Percentiles rank a stretch among this genome's conserved stretches.
phyloP scores from a whole-genome alignment of 495 filamentous ascomycete genomes.

The Massariosphaeria phaeospora region DNA sequence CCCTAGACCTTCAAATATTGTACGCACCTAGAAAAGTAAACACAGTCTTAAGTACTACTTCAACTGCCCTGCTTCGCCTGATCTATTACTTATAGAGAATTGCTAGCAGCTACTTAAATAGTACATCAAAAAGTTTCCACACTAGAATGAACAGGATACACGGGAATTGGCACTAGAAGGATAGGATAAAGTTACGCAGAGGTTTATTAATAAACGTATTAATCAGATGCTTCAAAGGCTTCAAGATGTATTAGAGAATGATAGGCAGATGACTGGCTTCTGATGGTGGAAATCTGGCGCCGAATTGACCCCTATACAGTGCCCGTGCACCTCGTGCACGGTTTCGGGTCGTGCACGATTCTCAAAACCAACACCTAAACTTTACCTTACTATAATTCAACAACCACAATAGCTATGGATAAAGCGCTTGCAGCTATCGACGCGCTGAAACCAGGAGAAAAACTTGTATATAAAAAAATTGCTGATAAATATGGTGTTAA shows the following conservation, averaged over 20 bases:
- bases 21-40: conserved; percentile 10
- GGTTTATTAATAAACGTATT: neutral
- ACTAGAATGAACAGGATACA: conserved; percentile 9
- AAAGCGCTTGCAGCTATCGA: too few species aligned
- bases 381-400: too few species aligned
- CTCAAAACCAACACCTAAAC: too few species aligned
- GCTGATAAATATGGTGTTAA: too few species aligned
- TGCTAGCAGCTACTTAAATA: conserved; percentile 19
- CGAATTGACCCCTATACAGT: too few species aligned
- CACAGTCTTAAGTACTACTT: conserved; percentile 18
- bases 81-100: conserved; percentile 24
- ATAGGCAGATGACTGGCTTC: neutral
- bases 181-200: neutral
- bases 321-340: too few species aligned
- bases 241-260: neutral
- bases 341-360: too few species aligned
- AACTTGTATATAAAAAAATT: too few species aligned
- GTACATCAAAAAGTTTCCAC: conserved; percentile 8
- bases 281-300: neutral
- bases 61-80: conserved; percentile 9
- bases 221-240: neutral
- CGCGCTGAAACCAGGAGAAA: too few species aligned
- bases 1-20: neutral
- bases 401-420: too few species aligned
- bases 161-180: neutral